Evolutionary conservation across 192 early-diverging fungal species (phyloP).

Genomic region (Mortierella alpina): DNA sequence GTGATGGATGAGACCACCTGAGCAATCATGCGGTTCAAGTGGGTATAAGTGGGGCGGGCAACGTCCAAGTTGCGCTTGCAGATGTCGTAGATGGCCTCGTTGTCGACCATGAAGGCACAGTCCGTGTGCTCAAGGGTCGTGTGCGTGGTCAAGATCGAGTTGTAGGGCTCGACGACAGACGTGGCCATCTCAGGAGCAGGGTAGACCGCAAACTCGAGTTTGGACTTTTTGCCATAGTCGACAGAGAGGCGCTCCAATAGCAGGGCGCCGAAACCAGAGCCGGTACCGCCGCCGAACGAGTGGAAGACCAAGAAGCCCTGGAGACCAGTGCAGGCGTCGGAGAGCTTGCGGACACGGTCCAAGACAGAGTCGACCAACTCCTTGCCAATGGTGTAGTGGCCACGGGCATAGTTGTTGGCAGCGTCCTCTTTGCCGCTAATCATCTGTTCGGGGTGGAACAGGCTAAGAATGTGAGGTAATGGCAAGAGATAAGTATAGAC

Average conservation of each 20-base stretch:
- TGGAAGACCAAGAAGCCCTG: slow-evolving; percentile 99
- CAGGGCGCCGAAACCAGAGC: slow-evolving; percentile 98
- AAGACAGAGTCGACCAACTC: slow-evolving; percentile 97
- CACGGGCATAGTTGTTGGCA: slow-evolving; percentile 99
- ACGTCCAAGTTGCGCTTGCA: slow-evolving; percentile 98
- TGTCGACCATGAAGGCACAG: slow-evolving; percentile 99
- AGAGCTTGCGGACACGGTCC: slow-evolving; percentile 97
- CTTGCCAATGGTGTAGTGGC: slow-evolving; percentile 99
- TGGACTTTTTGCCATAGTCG: slow-evolving; percentile 99
- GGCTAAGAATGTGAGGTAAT: not conserved
- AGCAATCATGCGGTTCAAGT: slow-evolving; percentile 97
- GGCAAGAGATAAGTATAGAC: not conserved
- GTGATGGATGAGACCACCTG: slow-evolving; percentile 99
- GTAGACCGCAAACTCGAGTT: slow-evolving; percentile 99
- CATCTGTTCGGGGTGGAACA: slow-evolving; percentile 89
- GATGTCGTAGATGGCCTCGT: slow-evolving; percentile 99
- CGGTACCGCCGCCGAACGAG: slow-evolving; percentile 99
- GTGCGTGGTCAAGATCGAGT: slow-evolving; percentile 99
- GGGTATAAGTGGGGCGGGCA: slow-evolving; percentile 95
- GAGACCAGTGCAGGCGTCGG: slow-evolving; percentile 97
- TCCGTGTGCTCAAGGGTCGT: slow-evolving; percentile 99
- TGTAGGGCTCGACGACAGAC: slow-evolving; percentile 97
- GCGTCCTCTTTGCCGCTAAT: slow-evolving; percentile 99
- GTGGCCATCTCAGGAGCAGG: slow-evolving; percentile 98
- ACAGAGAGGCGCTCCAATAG: slow-evolving; percentile 98